Percentiles rank a stretch among this genome's conserved stretches.
phyloP scores from a whole-genome alignment of 2,329 filamentous ascomycete species.

The Exophiala phaeomuriformis region DNA sequence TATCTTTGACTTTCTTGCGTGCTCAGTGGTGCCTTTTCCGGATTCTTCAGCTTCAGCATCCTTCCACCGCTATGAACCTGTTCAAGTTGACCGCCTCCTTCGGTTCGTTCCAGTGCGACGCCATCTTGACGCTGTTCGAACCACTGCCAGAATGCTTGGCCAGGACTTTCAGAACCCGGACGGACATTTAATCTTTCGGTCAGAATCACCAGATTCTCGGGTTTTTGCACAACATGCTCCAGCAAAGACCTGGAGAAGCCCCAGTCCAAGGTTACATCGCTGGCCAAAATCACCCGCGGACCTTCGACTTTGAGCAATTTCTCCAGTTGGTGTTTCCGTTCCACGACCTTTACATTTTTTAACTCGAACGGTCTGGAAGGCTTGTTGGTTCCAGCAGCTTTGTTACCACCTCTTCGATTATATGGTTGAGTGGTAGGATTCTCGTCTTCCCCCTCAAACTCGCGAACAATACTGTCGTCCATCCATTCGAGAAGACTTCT shows the following conservation, averaged over 20 bases:
- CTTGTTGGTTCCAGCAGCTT: constrained; percentile 34
- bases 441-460: constrained; percentile 61
- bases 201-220: constrained; percentile 76
- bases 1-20: constrained; percentile 73
- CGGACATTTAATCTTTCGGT: constrained; percentile 55
- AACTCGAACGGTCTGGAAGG: constrained; percentile 77
- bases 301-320: constrained; percentile 52
- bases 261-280: constrained; percentile 86
- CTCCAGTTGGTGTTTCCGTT: constrained; percentile 72
- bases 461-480: constrained; percentile 88
- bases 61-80: constrained; percentile 59
- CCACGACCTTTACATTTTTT: constrained; percentile 72
- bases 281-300: constrained; percentile 75
- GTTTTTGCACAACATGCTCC: constrained; percentile 63
- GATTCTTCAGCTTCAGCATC: constrained; percentile 54
- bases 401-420: constrained; percentile 39
- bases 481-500: constrained; percentile 99
- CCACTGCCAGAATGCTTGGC: constrained; percentile 67
- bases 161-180: constrained; percentile 44
- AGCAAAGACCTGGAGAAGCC: constrained; percentile 82
- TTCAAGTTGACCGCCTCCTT: constrained; percentile 54
- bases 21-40: constrained; percentile 59
- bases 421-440: constrained; percentile 31
- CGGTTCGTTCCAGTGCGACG: constrained; percentile 50
- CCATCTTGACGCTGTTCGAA: constrained; percentile 64